A percentile compares a stretch with the other conserved stretches of the same genome.
Evolutionary conservation across 768 basidiomycete species (phyloP).

Genomic region (Pleurotus tuoliensis): DNA sequence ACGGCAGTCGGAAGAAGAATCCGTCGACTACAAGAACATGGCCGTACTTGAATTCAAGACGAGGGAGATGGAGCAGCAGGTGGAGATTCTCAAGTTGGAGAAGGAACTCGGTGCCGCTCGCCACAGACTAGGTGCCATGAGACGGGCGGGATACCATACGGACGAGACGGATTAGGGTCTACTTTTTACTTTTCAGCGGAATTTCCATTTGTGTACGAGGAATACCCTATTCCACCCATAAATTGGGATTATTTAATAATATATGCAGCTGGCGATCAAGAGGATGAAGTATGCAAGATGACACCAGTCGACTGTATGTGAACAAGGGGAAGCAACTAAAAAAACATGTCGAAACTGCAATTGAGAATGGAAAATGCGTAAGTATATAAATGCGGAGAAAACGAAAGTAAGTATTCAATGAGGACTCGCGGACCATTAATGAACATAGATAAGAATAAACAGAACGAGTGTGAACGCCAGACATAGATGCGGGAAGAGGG

Average conservation of each 20-base stretch:
- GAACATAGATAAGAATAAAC: conserved; percentile 13
- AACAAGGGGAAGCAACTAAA: conserved; percentile 2
- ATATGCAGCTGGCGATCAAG: not conserved
- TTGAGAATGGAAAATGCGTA: not conserved
- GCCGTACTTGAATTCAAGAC: conserved; percentile 94
- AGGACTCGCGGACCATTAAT: conserved; percentile 8
- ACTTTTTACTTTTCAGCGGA: conserved; percentile 11
- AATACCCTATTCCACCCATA: conserved; percentile 6
- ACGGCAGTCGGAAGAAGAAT: conserved; percentile 73
- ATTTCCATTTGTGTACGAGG: not conserved
- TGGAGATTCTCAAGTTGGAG: conserved; percentile 95
- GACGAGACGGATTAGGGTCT: conserved; percentile 64
- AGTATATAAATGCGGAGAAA: not conserved
- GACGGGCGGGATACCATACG: conserved; percentile 86
- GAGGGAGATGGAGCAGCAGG: conserved; percentile 98
- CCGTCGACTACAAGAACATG: conserved; percentile 90
- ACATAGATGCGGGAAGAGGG: not conserved
- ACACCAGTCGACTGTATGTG: not conserved
- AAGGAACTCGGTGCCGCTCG: conserved; percentile 90
- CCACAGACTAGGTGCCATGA: conserved; percentile 78
- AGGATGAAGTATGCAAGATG: not conserved
- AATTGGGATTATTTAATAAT: not conserved
- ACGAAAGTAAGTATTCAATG: conserved; percentile 4
- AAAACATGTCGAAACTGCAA: not conserved
- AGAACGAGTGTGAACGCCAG: conserved; percentile 2